phyloP scores from a whole-genome alignment of 768 basidiomycete genomes.

The Daedalea quercina region DNA sequence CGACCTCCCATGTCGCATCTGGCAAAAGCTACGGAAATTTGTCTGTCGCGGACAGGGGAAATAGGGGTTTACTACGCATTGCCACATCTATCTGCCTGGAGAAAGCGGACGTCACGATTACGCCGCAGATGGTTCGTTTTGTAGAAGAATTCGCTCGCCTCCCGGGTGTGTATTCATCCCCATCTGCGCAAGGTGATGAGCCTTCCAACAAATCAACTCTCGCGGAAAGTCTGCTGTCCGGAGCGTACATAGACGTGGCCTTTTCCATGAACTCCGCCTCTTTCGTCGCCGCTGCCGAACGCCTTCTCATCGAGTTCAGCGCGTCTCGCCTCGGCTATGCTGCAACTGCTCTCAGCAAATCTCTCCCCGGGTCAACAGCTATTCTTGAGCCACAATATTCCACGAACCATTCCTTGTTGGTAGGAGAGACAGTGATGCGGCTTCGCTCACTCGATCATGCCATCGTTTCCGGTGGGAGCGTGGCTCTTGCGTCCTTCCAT shows the following conservation, averaged over 20 bases:
- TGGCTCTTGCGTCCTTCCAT: conserved; percentile 50
- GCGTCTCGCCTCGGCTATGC: conserved; percentile 32
- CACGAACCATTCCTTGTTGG: conserved; percentile 39
- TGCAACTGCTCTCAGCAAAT: conserved; percentile 28
- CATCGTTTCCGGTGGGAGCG: conserved; percentile 17
- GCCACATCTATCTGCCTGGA: conserved; percentile 8
- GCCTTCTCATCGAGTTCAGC: conserved; percentile 57
- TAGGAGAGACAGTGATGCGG: conserved; percentile 48
- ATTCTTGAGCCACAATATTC: conserved; percentile 39
- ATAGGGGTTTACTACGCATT: conserved; percentile 15
- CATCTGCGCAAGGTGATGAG: too few relatives aligned
- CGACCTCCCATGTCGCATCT: not conserved
- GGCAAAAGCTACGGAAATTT: conserved; percentile 8
- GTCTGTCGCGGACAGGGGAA: conserved; percentile 15
- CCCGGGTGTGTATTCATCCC: not conserved
- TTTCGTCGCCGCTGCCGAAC: conserved; percentile 65
- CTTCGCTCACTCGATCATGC: conserved; percentile 48
- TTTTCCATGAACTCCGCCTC: conserved; percentile 37
- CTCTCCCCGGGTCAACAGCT: conserved; percentile 41
- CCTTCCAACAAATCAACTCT: too few relatives aligned
- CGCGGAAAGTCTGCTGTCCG: not conserved
- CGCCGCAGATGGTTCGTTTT: conserved; percentile 14
- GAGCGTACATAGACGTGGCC: conserved; percentile 27
- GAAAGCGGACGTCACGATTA: conserved; percentile 7
- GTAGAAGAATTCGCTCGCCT: conserved; percentile 7